phyloP scores from a whole-genome alignment of 306 rosid species.

The Dryas alaskensis region DNA sequence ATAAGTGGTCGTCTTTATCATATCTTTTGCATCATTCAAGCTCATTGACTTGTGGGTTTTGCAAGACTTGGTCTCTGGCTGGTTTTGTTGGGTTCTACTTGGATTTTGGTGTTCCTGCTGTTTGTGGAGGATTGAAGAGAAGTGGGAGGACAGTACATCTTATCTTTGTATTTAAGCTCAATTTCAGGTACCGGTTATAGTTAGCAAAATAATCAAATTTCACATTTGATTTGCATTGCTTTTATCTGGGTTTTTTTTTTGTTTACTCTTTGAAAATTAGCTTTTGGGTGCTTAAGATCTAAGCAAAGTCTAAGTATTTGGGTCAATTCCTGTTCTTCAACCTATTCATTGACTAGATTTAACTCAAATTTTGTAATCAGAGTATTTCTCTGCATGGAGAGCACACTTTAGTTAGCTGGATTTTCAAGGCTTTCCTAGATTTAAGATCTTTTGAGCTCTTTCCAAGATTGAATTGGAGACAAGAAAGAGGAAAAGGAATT shows the following conservation, averaged over 20 bases:
- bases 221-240: background rate
- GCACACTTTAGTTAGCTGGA: conserved; percentile 3
- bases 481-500: background rate
- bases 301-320: background rate
- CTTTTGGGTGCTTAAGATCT: conserved; percentile 24
- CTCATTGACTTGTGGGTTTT: conserved; percentile 10
- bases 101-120: conserved; percentile 20
- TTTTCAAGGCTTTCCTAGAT: background rate
- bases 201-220: background rate
- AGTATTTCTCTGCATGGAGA: background rate
- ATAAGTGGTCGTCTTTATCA: background rate
- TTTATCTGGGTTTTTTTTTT: background rate
- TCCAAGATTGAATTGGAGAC: conserved; percentile 13
- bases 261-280: conserved; percentile 1
- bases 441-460: background rate
- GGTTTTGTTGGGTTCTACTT: conserved; percentile 16
- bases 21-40: conserved; percentile 3
- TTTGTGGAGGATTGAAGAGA: conserved; percentile 14
- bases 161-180: conserved; percentile 24
- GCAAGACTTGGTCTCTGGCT: conserved; percentile 15
- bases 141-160: conserved; percentile 18
- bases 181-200: conserved; percentile 34
- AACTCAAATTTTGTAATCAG: background rate
- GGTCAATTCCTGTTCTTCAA: background rate
- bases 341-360: background rate